Base-by-base conservation (phyloP, 805 yeast species). In the Candida chauliodis region DNA sequence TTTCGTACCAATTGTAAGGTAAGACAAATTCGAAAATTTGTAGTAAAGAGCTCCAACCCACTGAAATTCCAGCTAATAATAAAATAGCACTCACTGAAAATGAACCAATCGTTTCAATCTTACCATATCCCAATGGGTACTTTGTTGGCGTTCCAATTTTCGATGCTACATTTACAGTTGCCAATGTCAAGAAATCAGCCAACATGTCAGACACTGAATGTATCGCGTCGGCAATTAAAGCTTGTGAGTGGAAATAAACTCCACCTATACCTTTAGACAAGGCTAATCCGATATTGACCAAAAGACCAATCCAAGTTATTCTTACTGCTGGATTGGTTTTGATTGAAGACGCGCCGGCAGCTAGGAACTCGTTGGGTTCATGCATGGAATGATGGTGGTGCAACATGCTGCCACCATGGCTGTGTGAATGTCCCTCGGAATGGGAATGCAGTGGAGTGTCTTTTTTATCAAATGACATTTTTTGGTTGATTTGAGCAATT, bases 151-250 rank as follows among this genome's bases (percentile, higher is more conserved):
- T 63, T 8, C 73, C 73, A 10, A 62, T 50, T 47, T 77, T 78
- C 8, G 71, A 60, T 4, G 95, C 81, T 35, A 84, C 78, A 22
- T 85, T 80, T 14, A 93, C 96, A 1, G 98, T 91, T 4, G 89
- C 81, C 40, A 93, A 68, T 0, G 99, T 93, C 47, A 93, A 65
- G 32, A 91, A 75, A 59, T 93, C 99, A 7, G 95, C 85, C 11
- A 93, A 75, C 65, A 91, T 69, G 61, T 93, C 99, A 33, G 95
- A 81, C 15, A 87, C 72, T 0, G 98, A 91, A 63, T 93, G 99
- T 20, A 89, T 81, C 1, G 97, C 90, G 61, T 93, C 99, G 1
- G 99, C 99, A 35, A 90, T 58, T 40, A 93, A 73, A 2, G 97
- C 90, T 58, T 90, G 96, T 0, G 99, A 93, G 59, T 93, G 95